These are phyloP conservation scores for Leishmania gerbilli DNA, from an alignment of 208 protist species.

Conservation along the genomic window DNA sequence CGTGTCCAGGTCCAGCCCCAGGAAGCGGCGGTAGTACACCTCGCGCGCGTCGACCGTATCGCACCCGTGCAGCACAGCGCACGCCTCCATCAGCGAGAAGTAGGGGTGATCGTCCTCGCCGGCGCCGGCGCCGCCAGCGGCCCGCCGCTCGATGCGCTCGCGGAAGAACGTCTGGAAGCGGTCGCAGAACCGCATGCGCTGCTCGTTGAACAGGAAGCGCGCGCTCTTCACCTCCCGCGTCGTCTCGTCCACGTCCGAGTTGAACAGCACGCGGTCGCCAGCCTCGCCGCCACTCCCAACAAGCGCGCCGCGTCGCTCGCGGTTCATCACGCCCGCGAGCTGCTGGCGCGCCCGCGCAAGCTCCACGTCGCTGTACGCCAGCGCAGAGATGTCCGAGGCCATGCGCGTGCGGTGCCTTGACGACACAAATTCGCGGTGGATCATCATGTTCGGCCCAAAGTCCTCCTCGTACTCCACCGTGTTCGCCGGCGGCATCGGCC, in stretches of 20 bases:
- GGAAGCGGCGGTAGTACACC: constrained; percentile 69
- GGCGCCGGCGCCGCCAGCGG: constrained; percentile 9
- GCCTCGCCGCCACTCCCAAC: constrained; percentile 44
- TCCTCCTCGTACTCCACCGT: constrained; percentile 91
- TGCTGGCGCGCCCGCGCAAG: constrained; percentile 57
- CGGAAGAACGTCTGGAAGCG: constrained; percentile 85
- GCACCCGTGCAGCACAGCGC: constrained; percentile 84
- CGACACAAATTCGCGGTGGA: constrained; percentile 88
- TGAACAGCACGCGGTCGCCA: constrained; percentile 62
- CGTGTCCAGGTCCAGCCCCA: constrained; percentile 67
- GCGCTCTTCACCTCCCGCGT: constrained; percentile 73
- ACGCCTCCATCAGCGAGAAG: constrained; percentile 90
- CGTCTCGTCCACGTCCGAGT: constrained; percentile 64
- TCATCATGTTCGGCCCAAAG: constrained; percentile 82
- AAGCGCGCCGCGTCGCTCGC: constrained; percentile 61
- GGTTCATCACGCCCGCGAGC: constrained; percentile 80
- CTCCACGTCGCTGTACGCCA: constrained; percentile 82
- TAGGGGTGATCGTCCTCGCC: constrained; percentile 53
- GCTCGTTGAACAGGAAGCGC: constrained; percentile 84
- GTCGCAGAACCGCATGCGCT: constrained; percentile 82
- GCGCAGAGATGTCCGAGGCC: constrained; percentile 52
- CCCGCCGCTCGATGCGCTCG: constrained; percentile 25
- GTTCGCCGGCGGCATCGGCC: constrained; percentile 71
- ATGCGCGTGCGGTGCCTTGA: constrained; percentile 59
- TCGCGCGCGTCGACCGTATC: constrained; percentile 60